Base-by-base conservation (phyloP, 331 rosid genomes). In the Telfairia occidentalis region DNA sequence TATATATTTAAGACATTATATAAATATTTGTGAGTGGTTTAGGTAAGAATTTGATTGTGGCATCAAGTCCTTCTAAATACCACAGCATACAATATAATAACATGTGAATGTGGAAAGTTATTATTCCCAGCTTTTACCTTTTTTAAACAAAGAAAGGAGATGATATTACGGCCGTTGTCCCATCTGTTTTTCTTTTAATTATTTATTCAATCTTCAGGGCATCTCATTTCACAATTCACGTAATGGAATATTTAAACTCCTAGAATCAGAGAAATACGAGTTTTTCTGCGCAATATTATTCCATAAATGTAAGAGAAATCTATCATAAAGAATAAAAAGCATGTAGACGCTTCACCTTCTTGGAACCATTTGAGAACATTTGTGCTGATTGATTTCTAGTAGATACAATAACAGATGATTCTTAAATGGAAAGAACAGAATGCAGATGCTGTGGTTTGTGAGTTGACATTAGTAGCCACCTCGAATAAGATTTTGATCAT, bases 31-130 rank as follows among this genome's bases (percentile, higher is more conserved):
- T 9, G 0, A 15, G 58, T 70, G 42, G 75, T 18, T 64, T 26
- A 48, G 75, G 58, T 71, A 71, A 43, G 74, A 71, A 71, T 37
- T 64, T 19, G 74, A 45, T 23, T 71, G 48, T 29, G 60, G 76
- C 4, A 48, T 30, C 29, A 71, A 38, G 76, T 71, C 48, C 59
- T 46, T 28, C 54, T n/a, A 3, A 48, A 46, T 46, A 4, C 72
- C 26, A 18, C 26, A 19, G 29, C n/a, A 8, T n/a, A 35, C 53
- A 28, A 69, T 45, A 48, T 48, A 13, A 18, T 2, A 26, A 4
- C 28, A 46, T 70, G 75, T 45, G 58, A 3, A 69, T 7, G 34
- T 70, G 59, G 11, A 18, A 16, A 28, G 43, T n/a, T 42, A 67
- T 24, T 48, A 29, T 71, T 71, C 75, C 16, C 45, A 18, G 5